phyloP scores from a whole-genome alignment of 2,329 filamentous ascomycete genomes.

The Aspergillus fumigatiaffinis region DNA sequence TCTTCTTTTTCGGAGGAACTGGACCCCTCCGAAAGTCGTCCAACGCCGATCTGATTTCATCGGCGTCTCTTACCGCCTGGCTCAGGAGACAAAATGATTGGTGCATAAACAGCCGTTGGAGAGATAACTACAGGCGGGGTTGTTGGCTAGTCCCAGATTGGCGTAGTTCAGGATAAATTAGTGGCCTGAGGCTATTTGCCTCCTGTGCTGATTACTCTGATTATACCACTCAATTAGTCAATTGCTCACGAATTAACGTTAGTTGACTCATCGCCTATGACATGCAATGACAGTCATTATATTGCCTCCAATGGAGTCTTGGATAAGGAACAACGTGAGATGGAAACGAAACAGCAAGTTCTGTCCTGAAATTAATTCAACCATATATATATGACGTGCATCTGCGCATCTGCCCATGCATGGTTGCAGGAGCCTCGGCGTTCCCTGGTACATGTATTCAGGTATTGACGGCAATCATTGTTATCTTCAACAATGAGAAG shows the following conservation, averaged over 20 bases:
- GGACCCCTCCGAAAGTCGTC: neutral
- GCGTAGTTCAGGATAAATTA: neutral
- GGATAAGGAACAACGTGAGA: neutral
- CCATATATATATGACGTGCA: neutral
- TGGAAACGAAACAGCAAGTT: neutral
- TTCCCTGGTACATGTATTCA: neutral
- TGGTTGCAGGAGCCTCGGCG: neutral
- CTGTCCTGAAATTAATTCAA: no score
- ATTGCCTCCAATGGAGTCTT: neutral
- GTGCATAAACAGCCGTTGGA: neutral
- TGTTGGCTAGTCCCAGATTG: neutral
- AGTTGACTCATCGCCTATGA: neutral
- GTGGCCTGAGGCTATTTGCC: neutral
- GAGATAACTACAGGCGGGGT: neutral
- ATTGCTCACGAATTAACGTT: neutral
- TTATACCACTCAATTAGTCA: neutral
- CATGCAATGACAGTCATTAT: neutral
- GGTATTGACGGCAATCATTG: no score
- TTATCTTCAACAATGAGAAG: no score
- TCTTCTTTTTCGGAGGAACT: neutral
- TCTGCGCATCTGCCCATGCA: neutral
- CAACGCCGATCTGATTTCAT: constrained; percentile 3
- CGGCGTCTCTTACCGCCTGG: neutral
- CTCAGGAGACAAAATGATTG: neutral
- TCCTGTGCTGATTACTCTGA: neutral